Evolutionary conservation across 2,329 filamentous ascomycete genomes (phyloP).

Genomic region (Colletotrichum ledebouriae): DNA sequence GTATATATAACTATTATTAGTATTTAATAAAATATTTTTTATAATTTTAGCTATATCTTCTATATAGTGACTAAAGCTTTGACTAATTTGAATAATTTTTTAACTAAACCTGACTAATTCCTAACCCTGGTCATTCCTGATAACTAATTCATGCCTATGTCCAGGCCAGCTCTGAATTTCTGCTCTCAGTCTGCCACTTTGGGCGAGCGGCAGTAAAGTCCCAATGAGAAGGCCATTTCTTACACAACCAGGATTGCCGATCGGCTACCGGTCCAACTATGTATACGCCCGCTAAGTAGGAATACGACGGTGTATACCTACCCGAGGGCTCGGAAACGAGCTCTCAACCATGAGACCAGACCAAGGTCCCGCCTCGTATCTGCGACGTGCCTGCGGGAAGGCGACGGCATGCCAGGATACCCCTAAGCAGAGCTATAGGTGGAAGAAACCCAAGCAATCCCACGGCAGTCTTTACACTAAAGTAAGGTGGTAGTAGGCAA

Average conservation of each 20-base stretch:
- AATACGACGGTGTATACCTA: neutral
- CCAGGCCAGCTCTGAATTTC: neutral
- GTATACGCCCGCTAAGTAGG: neutral
- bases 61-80: too few species aligned
- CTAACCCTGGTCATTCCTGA: too few species aligned
- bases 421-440: neutral
- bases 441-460: neutral
- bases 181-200: neutral
- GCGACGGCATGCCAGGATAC: slow-evolving; percentile 2
- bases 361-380: slow-evolving; percentile 7
- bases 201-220: slow-evolving; percentile 2
- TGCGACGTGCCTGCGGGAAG: slow-evolving; percentile 5
- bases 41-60: too few species aligned
- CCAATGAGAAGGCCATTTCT: neutral
- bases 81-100: too few species aligned
- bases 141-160: neutral
- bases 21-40: too few species aligned
- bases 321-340: slow-evolving; percentile 2
- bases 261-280: neutral
- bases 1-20: too few species aligned
- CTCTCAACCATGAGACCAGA: neutral
- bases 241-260: neutral
- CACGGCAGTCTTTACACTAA: neutral
- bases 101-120: too few species aligned
- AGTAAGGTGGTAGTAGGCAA: neutral